Evolutionary conservation across 169 alveolate genomes (phyloP), one percentile per base, ranked within the genome.

Genomic region (Plasmodium coatneyi): DNA sequence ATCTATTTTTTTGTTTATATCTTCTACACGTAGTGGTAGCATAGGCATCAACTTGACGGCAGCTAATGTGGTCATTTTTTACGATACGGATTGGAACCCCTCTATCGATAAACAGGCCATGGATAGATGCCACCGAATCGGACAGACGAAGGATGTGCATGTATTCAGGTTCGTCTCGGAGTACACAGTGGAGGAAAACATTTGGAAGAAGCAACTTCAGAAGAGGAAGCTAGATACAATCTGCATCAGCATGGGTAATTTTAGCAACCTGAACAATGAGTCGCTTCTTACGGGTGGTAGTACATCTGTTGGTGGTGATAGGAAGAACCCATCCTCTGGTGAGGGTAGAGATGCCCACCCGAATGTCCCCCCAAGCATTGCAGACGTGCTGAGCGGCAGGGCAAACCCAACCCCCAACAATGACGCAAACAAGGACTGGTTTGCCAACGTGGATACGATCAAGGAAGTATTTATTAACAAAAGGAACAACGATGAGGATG

Each of bases 51-150:
- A 99, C 93, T 95, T 99, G 66, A 99, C 99, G 1, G 99, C 99
- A 12, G 99, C 99, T 1, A 99, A 99, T 95, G 97, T 99, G 1
- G 99, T 99, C 12, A 98, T 99, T 80, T 99, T 99, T 95, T 99
- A 99, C 96, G 99, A 99, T 91, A 98, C 99, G 0, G 99, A 98
- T 95, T 99, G 99, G 99, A 99, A 99, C 93, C 99, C 99, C 5
- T 99, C 99, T 5, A 99, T 99, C 99, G 99, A 99, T 95, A 97
- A 99, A 83, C 99, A 99, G 93, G 99, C 99, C 3, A 98, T 98
- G 98, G 99, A 99, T 92, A 95, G 99, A 74, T 98, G 99, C 84
- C 99, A 99, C 89, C 92, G 99, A 80, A 99, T 99, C 32, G 99
- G 99, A 0, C 99, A 99, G 96, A 98, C 99, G 1, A 97, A 99